A percentile compares a stretch with the other conserved stretches of the same genome.
phyloP scores from a whole-genome alignment of 2,329 filamentous ascomycete genomes.

The Ceratocystiopsis sp. region DNA sequence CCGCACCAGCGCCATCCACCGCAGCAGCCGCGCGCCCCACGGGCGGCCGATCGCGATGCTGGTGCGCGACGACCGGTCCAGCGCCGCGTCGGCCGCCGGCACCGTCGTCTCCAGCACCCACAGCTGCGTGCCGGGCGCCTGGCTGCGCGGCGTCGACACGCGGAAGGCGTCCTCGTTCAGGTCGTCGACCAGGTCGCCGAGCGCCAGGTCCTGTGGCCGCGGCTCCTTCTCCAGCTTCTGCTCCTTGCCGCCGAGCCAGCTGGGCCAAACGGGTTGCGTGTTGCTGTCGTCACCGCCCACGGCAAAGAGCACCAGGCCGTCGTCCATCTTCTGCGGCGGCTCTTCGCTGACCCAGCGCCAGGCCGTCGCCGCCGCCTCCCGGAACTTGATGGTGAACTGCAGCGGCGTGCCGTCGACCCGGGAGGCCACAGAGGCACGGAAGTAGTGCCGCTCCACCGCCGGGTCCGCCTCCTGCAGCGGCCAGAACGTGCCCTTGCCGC shows the following conservation, averaged over 20 bases:
- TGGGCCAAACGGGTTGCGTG: no score
- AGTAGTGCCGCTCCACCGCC: conserved; percentile 31
- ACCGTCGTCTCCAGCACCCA: conserved; percentile 49
- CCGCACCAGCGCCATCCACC: conserved; percentile 71
- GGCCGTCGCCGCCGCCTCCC: conserved; percentile 24
- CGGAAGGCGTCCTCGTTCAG: conserved; percentile 41
- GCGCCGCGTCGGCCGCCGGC: conserved; percentile 30
- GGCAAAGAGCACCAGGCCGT: conserved; percentile 42
- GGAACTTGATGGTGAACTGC: conserved; percentile 57
- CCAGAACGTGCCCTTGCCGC: background rate
- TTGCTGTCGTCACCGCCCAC: no score
- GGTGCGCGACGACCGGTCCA: conserved; percentile 31
- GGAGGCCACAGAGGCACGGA: conserved; percentile 26
- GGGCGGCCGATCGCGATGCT: conserved; percentile 45
- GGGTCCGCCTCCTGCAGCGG: conserved; percentile 27
- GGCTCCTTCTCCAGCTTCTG: no score
- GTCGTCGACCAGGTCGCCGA: conserved; percentile 38
- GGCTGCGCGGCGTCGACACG: conserved; percentile 38
- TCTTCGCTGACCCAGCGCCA: conserved; percentile 61
- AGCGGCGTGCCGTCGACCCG: conserved; percentile 25
- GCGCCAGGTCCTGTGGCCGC: background rate
- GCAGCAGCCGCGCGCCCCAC: conserved; percentile 20
- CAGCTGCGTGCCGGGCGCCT: conserved; percentile 50
- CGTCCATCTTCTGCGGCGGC: conserved; percentile 33
- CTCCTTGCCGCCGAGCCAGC: no score